Evolutionary conservation across 306 rosid genomes (phyloP).

Genomic region (Psophocarpus tetragonolobus): DNA sequence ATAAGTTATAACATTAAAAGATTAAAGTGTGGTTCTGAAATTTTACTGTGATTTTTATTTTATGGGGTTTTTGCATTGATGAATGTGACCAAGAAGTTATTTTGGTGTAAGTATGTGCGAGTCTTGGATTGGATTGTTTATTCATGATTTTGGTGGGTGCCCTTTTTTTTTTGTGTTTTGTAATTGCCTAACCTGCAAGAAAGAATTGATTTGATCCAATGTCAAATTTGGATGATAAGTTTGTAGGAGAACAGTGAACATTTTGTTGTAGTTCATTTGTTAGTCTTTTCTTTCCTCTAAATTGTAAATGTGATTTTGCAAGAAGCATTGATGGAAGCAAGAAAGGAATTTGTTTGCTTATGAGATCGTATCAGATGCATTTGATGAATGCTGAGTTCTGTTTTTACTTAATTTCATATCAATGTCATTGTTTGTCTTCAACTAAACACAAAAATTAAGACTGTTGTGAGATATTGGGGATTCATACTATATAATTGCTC

Average conservation of each 20-base stretch:
- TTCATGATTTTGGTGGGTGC: neutral
- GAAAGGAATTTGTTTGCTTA: neutral
- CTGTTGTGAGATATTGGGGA: neutral
- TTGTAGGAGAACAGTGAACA: neutral
- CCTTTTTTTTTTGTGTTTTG: neutral
- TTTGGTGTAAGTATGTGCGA: neutral
- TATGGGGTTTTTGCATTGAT: neutral
- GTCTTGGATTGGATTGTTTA: neutral
- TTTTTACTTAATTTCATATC: neutral
- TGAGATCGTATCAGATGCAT: neutral
- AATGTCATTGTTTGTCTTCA: neutral
- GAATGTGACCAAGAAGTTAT: neutral
- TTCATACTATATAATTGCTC: neutral
- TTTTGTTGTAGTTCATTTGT: neutral
- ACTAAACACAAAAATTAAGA: neutral
- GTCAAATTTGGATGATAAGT: neutral
- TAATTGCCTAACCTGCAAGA: neutral
- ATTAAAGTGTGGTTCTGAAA: neutral
- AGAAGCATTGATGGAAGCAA: neutral
- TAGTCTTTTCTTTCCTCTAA: neutral
- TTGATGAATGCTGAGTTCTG: neutral
- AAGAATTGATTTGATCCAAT: neutral
- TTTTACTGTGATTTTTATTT: neutral
- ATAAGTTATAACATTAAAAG: neutral
- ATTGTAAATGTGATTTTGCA: neutral